A percentile compares a stretch with the other conserved stretches of the same genome.
These are phyloP conservation scores for Neoscytalidium dimidiatum DNA, from an alignment of 2,329 filamentous ascomycete genomes.

Conservation along the genomic window DNA sequence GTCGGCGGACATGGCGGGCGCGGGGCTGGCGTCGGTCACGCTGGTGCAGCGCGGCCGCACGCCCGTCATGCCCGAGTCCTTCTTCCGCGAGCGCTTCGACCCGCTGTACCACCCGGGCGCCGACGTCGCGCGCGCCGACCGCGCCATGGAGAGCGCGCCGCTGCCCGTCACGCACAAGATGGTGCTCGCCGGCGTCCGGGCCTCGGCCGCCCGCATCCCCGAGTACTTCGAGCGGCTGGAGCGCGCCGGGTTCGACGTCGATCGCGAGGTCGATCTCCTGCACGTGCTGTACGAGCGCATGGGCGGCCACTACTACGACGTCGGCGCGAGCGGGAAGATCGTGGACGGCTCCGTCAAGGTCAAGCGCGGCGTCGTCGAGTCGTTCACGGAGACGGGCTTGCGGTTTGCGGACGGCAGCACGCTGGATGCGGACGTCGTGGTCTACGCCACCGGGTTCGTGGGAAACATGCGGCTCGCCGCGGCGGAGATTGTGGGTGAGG, in stretches of 20 bases:
- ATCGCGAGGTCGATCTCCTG: conserved; percentile 43
- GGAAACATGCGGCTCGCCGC: conserved; percentile 45
- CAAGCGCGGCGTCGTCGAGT: conserved; percentile 40
- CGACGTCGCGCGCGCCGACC: conserved; percentile 32
- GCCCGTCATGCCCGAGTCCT: conserved; percentile 35
- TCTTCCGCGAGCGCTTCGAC: conserved; percentile 1
- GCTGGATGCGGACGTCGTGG: conserved; percentile 48
- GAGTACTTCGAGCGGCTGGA: conserved; percentile 45
- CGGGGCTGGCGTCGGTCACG: conserved; percentile 45
- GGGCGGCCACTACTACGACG: conserved; percentile 53
- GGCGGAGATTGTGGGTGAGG: conserved; percentile 41
- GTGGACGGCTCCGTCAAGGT: conserved; percentile 49
- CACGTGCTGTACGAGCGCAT: conserved; percentile 36
- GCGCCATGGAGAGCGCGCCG: not conserved
- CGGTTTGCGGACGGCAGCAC: conserved; percentile 46
- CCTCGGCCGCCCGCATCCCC: conserved; percentile 34
- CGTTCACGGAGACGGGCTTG: conserved; percentile 43
- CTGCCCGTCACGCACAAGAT: conserved; percentile 23
- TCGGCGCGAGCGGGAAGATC: conserved; percentile 46
- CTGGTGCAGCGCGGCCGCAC: conserved; percentile 50
- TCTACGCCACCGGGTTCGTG: conserved; percentile 51
- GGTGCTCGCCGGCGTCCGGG: conserved; percentile 26
- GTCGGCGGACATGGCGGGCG: conserved; percentile 49
- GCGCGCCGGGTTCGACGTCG: conserved; percentile 44
- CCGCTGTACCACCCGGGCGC: conserved; percentile 27